phyloP scores from a whole-genome alignment of 306 rosid genomes.

The Vigna nakashimae region DNA sequence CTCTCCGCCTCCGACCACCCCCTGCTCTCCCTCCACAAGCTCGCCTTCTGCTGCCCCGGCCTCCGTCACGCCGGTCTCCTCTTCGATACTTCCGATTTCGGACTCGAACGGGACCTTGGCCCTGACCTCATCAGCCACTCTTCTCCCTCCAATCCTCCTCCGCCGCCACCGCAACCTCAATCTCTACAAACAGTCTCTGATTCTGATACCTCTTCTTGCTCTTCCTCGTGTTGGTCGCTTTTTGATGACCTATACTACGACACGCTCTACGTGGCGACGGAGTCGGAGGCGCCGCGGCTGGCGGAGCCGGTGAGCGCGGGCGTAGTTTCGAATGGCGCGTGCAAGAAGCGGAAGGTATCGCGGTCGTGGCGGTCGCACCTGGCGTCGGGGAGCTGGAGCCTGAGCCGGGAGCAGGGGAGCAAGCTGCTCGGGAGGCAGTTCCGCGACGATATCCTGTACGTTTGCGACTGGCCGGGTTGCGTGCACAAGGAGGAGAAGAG shows the following conservation, averaged over 20 bases:
- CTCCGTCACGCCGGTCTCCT: constrained; percentile 81
- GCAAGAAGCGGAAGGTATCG: constrained; percentile 56
- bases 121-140: constrained; percentile 42
- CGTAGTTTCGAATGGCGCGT: constrained; percentile 10
- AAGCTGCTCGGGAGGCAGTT: constrained; percentile 81
- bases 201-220: not conserved
- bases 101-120: constrained; percentile 77
- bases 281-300: constrained; percentile 22
- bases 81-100: constrained; percentile 77
- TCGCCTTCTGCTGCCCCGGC: constrained; percentile 92
- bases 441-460: constrained; percentile 79
- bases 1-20: constrained; percentile 40
- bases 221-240: constrained; percentile 68
- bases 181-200: not conserved
- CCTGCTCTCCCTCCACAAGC: constrained; percentile 65
- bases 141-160: not conserved
- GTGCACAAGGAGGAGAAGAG: constrained; percentile 87
- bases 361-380: constrained; percentile 61
- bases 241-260: constrained; percentile 80
- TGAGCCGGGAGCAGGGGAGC: constrained; percentile 84
- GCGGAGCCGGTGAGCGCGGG: constrained; percentile 45
- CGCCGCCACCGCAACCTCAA: not conserved
- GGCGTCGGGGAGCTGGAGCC: constrained; percentile 77
- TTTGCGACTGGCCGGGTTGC: constrained; percentile 95
- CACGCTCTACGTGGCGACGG: constrained; percentile 63